Percentiles rank a stretch among this genome's conserved stretches.
Conservation (phyloP, 441 rosid species). For the Jatropha multifida region DNA sequence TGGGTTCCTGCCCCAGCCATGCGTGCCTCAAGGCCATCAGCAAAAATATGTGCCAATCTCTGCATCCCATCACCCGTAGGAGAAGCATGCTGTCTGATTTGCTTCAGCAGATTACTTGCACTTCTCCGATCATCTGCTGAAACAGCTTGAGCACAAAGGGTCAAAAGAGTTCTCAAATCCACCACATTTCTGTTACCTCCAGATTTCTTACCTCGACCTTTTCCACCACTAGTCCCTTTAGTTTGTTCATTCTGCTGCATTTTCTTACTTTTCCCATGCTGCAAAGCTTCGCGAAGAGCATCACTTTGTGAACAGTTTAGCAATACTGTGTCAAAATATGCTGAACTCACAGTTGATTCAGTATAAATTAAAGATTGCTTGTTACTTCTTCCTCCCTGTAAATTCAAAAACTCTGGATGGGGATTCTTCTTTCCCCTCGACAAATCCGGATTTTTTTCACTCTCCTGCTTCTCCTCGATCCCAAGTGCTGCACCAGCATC, state of each 20-base stretch:
- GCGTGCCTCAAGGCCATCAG: conserved; percentile 82
- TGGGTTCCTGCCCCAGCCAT: conserved; percentile 68
- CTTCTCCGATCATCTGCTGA: conserved; percentile 53
- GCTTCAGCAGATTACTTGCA: conserved; percentile 55
- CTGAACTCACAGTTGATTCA: conserved; percentile 42
- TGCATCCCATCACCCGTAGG: conserved; percentile 75
- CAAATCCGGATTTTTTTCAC: conserved; percentile 10
- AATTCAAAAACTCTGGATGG: conserved; percentile 28
- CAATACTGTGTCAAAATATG: conserved; percentile 51
- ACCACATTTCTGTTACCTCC: conserved; percentile 39
- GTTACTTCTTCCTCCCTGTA: conserved; percentile 42
- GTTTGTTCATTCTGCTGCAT: conserved; percentile 33
- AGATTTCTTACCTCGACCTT: conserved; percentile 40
- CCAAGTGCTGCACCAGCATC: conserved; percentile 29
- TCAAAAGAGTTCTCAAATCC: conserved; percentile 57
- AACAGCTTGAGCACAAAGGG: conserved; percentile 57
- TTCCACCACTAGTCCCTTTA: conserved; percentile 31
- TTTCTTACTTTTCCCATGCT: conserved; percentile 28
- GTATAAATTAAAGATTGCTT: conserved; percentile 42
- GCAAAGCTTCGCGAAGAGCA: conserved; percentile 50
- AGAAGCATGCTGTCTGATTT: conserved; percentile 70
- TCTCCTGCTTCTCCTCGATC: conserved; percentile 33
- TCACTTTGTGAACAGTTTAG: conserved; percentile 39
- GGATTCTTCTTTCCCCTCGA: conserved; percentile 47
- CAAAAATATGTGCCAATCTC: conserved; percentile 71